phyloP scores from a whole-genome alignment of 805 yeast genomes.

The Yarrowia sp. region DNA sequence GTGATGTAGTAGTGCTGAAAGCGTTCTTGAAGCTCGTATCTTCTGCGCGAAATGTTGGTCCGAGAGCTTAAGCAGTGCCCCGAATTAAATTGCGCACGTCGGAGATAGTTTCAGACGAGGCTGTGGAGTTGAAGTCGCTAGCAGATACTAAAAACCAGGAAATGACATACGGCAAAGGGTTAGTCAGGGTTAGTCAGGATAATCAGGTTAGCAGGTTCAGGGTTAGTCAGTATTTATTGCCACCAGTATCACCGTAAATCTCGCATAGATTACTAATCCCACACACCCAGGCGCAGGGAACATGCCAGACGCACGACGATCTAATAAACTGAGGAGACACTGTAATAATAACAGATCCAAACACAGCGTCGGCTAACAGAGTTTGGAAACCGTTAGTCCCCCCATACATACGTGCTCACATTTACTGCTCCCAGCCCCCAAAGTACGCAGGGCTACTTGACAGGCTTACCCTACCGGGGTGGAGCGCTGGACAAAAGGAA shows the following conservation, averaged over 20 bases:
- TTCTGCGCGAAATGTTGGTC: conserved; percentile 7
- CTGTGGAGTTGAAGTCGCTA: too few relatives aligned
- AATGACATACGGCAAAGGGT: too few relatives aligned
- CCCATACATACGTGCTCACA: neutral
- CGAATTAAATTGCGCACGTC: neutral
- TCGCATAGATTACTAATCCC: neutral
- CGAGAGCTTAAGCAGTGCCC: neutral
- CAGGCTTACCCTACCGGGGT: neutral
- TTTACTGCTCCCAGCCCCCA: neutral
- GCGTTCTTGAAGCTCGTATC: neutral
- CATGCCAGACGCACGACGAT: neutral
- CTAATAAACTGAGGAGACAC: too few relatives aligned
- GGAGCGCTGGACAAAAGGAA: neutral
- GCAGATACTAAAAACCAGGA: too few relatives aligned
- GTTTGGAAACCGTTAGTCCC: too few relatives aligned
- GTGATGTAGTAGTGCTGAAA: neutral
- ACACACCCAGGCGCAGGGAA: neutral
- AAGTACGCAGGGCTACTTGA: neutral
- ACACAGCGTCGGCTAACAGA: too few relatives aligned
- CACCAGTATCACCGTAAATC: too few relatives aligned
- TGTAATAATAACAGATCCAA: too few relatives aligned
- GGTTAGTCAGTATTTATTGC: too few relatives aligned
- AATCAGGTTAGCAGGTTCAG: too few relatives aligned
- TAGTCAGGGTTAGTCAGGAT: too few relatives aligned
- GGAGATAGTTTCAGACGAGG: too few relatives aligned